A percentile compares a stretch with the other conserved stretches of the same genome.
phyloP scores from a whole-genome alignment of 2,329 filamentous ascomycete species.

The Ascochyta rabiei region DNA sequence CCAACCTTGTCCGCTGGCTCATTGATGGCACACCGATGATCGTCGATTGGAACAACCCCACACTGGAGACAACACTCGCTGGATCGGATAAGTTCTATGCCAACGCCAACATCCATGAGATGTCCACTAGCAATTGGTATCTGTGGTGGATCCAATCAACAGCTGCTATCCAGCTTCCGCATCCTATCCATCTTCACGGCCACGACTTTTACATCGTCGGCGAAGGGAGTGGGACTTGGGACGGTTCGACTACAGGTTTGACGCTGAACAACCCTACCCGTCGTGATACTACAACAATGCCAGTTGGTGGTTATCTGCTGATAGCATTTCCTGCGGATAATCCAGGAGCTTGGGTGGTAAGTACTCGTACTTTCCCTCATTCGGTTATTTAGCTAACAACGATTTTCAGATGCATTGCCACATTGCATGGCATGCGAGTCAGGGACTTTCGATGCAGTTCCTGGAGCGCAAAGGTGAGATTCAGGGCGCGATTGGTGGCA shows the following conservation, averaged over 20 bases:
- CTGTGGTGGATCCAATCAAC: conserved; percentile 56
- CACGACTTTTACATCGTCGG: conserved; percentile 53
- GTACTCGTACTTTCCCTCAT: background rate
- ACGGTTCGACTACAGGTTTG: conserved; percentile 38
- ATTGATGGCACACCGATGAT: conserved; percentile 49
- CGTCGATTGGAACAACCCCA: conserved; percentile 52
- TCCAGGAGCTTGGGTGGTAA: conserved; percentile 52
- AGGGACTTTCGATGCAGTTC: conserved; percentile 59
- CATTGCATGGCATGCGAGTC: conserved; percentile 45
- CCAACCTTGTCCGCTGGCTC: conserved; percentile 52
- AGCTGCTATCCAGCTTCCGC: conserved; percentile 43
- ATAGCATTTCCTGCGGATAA: conserved; percentile 61
- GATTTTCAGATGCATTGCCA: conserved; percentile 37
- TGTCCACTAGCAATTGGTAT: conserved; percentile 47
- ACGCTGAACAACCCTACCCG: conserved; percentile 48
- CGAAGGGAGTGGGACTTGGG: conserved; percentile 44
- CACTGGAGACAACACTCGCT: conserved; percentile 51
- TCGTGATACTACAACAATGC: conserved; percentile 48
- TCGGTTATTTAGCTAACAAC: background rate
- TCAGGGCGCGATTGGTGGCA: conserved; percentile 26
- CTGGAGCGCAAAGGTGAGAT: conserved; percentile 50
- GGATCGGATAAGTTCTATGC: conserved; percentile 30
- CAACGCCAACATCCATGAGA: conserved; percentile 39
- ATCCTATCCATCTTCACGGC: conserved; percentile 51
- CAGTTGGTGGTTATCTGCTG: conserved; percentile 52